phyloP scores from a whole-genome alignment of 2,329 filamentous ascomycete species.

The Trichoderma koningii region DNA sequence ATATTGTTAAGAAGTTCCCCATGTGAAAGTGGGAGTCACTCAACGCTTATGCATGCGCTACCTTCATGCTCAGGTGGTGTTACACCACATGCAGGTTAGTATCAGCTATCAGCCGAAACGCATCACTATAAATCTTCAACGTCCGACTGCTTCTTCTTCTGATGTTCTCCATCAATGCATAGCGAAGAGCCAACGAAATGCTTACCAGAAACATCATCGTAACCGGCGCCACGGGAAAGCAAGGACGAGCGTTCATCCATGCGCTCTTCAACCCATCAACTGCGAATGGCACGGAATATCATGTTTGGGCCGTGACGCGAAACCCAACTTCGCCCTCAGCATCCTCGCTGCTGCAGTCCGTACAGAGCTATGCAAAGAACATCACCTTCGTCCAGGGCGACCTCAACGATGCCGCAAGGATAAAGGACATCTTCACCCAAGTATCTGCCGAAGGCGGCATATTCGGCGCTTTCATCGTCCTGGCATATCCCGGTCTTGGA shows the following conservation, averaged over 20 bases:
- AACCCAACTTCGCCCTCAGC: background rate
- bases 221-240: conserved; percentile 22
- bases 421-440: conserved; percentile 8
- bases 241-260: conserved; percentile 20
- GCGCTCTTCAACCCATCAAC: conserved; percentile 3
- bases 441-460: conserved; percentile 12
- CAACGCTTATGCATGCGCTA: too few species aligned
- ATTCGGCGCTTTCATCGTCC: conserved; percentile 13
- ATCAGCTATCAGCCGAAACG: background rate
- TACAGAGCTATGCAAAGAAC: background rate
- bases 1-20: too few species aligned
- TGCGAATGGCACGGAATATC: background rate
- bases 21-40: too few species aligned
- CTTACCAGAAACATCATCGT: conserved; percentile 13
- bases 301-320: conserved; percentile 11
- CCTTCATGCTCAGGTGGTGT: too few species aligned
- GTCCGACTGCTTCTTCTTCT: background rate
- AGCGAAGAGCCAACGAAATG: background rate
- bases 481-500: conserved; percentile 24
- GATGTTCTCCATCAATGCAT: background rate
- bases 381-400: conserved; percentile 16
- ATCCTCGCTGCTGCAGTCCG: background rate
- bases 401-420: conserved; percentile 5
- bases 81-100: too few species aligned
- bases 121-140: background rate